Conservation (phyloP, 805 yeast species). For the Yarrowia alimentaria region DNA sequence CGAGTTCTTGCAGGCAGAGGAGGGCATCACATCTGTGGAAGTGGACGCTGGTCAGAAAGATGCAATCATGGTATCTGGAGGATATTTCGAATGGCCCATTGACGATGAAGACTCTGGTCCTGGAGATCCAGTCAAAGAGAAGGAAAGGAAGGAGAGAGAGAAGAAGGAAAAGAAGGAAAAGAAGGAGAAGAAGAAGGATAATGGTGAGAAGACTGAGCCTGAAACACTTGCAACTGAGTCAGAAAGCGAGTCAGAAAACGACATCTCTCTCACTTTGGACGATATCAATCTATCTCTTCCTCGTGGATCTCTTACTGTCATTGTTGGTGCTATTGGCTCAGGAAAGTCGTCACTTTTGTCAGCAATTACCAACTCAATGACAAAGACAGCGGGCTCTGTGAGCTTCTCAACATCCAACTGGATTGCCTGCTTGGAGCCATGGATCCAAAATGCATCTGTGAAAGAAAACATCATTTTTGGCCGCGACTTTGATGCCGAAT, state of each 20-base stretch:
- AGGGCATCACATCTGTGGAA: slow-evolving; percentile 31
- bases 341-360: slow-evolving; percentile 74
- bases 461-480: slow-evolving; percentile 76
- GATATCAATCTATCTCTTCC: background rate
- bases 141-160: no score
- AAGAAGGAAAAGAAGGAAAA: no score
- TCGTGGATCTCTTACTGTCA: slow-evolving; percentile 64
- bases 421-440: slow-evolving; percentile 64
- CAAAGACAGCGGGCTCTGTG: slow-evolving; percentile 51
- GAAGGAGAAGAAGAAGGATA: no score
- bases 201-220: no score
- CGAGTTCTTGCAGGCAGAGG: slow-evolving; percentile 59
- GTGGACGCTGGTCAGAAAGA: slow-evolving; percentile 33
- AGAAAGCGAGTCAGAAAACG: slow-evolving; percentile 39
- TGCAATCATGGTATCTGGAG: slow-evolving; percentile 48
- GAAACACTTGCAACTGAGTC: no score
- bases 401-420: slow-evolving; percentile 50
- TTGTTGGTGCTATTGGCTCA: slow-evolving; percentile 78
- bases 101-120: background rate
- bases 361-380: slow-evolving; percentile 73
- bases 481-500: slow-evolving; percentile 46
- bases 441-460: slow-evolving; percentile 81
- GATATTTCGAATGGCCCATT: slow-evolving; percentile 52
- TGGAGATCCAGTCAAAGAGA: no score
- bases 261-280: slow-evolving; percentile 30